These are phyloP conservation scores for Pythium periplocum DNA, from an alignment of 352 stramenopile genomes.

Conservation along the genomic window DNA sequence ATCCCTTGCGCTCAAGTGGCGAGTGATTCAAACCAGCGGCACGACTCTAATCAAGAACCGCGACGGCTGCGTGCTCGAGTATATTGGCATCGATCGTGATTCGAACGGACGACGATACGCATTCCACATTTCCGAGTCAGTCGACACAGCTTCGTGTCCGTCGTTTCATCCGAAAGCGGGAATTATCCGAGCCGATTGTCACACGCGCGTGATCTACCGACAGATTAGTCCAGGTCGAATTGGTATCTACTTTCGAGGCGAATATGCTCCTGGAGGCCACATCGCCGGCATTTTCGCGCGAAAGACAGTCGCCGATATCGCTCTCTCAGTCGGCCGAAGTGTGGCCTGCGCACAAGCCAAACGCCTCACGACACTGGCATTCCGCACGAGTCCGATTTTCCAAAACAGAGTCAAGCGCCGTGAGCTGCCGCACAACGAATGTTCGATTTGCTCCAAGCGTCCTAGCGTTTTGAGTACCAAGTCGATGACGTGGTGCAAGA, in stretches of 20 bases:
- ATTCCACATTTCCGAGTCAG: slow-evolving; percentile 17
- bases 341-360: slow-evolving; percentile 21
- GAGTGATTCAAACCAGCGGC: slow-evolving; percentile 10
- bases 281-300: slow-evolving; percentile 9
- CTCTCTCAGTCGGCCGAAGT: slow-evolving; percentile 7
- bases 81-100: slow-evolving; percentile 19
- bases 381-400: slow-evolving; percentile 15
- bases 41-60: slow-evolving; percentile 16
- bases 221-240: slow-evolving; percentile 9
- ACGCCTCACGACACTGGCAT: slow-evolving; percentile 19
- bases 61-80: slow-evolving; percentile 19
- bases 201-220: slow-evolving; percentile 12
- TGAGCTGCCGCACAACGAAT: background rate
- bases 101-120: slow-evolving; percentile 8
- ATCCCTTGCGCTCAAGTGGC: slow-evolving; percentile 23
- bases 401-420: background rate
- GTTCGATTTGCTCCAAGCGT: slow-evolving; percentile 13
- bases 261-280: slow-evolving; percentile 9
- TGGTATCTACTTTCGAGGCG: slow-evolving; percentile 14
- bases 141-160: slow-evolving; percentile 17
- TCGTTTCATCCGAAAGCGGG: slow-evolving; percentile 5
- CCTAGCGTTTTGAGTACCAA: slow-evolving; percentile 16
- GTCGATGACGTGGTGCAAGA: slow-evolving; percentile 23
- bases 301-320: slow-evolving; percentile 12
- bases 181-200: background rate